A percentile compares a stretch with the other conserved stretches of the same genome.
Evolutionary conservation across 1,139 yeast genomes (phyloP).

Genomic region (Arxiozyma bovina): DNA sequence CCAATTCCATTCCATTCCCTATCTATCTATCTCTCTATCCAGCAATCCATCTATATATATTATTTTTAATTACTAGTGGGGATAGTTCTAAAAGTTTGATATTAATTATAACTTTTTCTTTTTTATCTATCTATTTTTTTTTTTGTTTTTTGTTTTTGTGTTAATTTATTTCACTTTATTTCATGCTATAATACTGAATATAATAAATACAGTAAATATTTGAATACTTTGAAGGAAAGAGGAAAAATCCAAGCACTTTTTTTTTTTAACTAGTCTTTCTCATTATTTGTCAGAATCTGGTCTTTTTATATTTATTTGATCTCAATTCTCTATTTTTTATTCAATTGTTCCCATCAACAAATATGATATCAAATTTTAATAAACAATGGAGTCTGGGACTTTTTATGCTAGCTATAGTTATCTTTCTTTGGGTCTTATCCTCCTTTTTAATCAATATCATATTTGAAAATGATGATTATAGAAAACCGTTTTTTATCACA

Average conservation of each 20-base stretch:
- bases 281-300: background rate
- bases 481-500: constrained; percentile 91
- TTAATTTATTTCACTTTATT: too few species aligned
- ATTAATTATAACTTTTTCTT: too few species aligned
- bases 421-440: constrained; percentile 79
- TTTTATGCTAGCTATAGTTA: constrained; percentile 60
- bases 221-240: too few species aligned
- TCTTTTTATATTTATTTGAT: background rate
- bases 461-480: constrained; percentile 58
- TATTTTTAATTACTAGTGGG: background rate
- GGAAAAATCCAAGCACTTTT: background rate
- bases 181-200: background rate
- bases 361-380: constrained; percentile 11
- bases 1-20: background rate
- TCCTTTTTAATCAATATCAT: constrained; percentile 70
- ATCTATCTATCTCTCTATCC: background rate
- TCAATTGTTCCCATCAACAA: background rate
- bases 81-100: background rate
- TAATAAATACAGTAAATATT: too few species aligned
- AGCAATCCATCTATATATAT: too few species aligned
- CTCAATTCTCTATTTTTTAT: background rate
- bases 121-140: too few species aligned
- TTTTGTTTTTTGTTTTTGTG: too few species aligned
- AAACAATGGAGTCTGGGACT: constrained; percentile 66
- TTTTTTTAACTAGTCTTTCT: too few species aligned